phyloP scores from a whole-genome alignment of 257 asterid genomes.

The Solanum sparsipilum region DNA sequence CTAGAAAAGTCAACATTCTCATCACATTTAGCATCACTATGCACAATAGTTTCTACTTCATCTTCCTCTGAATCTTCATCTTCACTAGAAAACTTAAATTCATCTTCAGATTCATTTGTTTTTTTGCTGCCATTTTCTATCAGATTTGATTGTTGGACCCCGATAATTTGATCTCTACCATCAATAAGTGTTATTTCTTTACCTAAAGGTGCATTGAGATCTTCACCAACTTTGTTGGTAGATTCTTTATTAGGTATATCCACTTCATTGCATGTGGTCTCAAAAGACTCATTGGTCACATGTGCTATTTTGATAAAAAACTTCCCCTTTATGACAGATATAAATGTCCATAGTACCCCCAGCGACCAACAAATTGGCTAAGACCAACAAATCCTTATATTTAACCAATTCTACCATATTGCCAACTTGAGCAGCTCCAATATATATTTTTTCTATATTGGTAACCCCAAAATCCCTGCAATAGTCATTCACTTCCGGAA shows the following conservation, averaged over 20 bases:
- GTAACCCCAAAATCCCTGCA: too few relatives aligned
- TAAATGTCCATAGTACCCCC: too few relatives aligned
- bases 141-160: neutral
- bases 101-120: neutral
- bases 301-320: too few relatives aligned
- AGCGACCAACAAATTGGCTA: too few relatives aligned
- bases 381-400: too few relatives aligned
- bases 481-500: too few relatives aligned
- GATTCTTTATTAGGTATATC: neutral
- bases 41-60: neutral
- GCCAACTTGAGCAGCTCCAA: too few relatives aligned
- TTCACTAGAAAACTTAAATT: neutral
- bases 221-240: neutral
- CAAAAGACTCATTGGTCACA: neutral
- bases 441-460: too few relatives aligned
- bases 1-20: neutral
- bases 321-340: too few relatives aligned
- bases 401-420: too few relatives aligned
- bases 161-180: neutral
- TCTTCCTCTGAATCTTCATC: neutral
- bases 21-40: neutral
- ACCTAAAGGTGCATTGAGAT: neutral
- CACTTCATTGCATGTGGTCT: neutral
- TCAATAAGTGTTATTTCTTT: neutral
- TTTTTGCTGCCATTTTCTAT: neutral